Evolutionary conservation across 352 stramenopile genomes (phyloP), one percentile per base, ranked within the genome.

Genomic region (Pythium chondricola): DNA sequence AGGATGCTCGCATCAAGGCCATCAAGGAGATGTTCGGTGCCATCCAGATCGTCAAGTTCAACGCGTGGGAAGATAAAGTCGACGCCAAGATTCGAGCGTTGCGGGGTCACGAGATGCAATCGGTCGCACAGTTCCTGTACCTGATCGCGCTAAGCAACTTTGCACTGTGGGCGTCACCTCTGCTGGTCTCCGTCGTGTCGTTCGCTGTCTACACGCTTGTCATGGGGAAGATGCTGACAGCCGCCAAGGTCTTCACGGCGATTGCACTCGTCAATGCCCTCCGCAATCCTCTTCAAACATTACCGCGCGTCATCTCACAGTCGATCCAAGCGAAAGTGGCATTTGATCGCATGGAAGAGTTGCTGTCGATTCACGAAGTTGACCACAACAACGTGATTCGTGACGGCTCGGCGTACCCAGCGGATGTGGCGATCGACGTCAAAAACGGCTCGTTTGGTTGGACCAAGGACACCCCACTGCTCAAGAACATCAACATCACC

Each of bases 1-100:
- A 65, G 18, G 63, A 72, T 42, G 30, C 27, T 8, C 63, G 63
- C 14, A 67, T 72, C 49, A 66, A 67, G 38, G 27, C 61, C 5
- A 33, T 72, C 22, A 73, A 72, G 29, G 66, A 75, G 39, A 38
- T 75, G 0, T 58, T 72, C 52, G 54, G 44, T 10, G 58, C 60
- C 6, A 93, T 95, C 47, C 76, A 86, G 21, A 80, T 95, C 47
- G 81, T 95, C 62, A 96, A 96, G 63, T 87, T 93, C 44, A 89
- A 92, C 65, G 83, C 76, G 1, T 97, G 86, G 85, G 91, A 97
- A 48, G 32, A 46, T 26, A 79, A 85, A 14, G 96, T 96, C 61
- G 56, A 66, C 11, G 81, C 84, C 7, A 79, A 94, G 58, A 83
- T 98, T 22, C 80, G 74, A 27, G 80, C 88, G 57, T 65, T 97